Conservation (phyloP, 176 grass and related monocot genomes). For the Paspalum vaginatum region DNA sequence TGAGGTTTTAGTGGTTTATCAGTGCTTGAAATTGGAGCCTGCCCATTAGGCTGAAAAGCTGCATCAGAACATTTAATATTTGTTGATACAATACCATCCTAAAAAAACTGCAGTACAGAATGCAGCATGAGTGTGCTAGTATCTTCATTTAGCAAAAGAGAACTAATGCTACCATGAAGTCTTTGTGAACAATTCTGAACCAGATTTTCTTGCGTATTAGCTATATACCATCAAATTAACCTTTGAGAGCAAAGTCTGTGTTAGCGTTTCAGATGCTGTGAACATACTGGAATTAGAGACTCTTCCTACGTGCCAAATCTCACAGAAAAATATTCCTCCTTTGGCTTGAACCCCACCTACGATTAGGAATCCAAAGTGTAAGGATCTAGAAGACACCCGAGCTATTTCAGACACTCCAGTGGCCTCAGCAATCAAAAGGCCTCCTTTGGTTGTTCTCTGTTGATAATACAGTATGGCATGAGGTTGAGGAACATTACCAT, state of each 20-base stretch:
- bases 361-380: conserved; percentile 43
- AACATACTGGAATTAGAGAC: conserved; percentile 57
- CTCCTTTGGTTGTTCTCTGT: conserved; percentile 56
- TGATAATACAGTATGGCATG: conserved; percentile 66
- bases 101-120: not conserved
- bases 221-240: not conserved
- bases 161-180: not conserved
- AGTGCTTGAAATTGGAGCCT: conserved; percentile 65
- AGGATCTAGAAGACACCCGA: conserved; percentile 42
- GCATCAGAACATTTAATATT: conserved; percentile 10
- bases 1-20: conserved; percentile 45
- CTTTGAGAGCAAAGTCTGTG: not conserved
- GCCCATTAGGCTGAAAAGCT: conserved; percentile 67
- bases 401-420: conserved; percentile 75
- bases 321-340: conserved; percentile 68
- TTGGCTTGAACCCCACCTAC: conserved; percentile 56
- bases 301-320: conserved; percentile 70
- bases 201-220: conserved; percentile 11
- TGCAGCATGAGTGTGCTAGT: not conserved
- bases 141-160: conserved; percentile 3
- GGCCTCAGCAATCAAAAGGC: conserved; percentile 62
- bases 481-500: conserved; percentile 46
- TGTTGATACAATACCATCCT: not conserved
- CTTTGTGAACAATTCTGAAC: not conserved
- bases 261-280: conserved; percentile 35